Evolutionary conservation across 2,329 filamentous ascomycete species (phyloP), one percentile per base, ranked within the genome.

Genomic region (Parascedosporium putredinis): DNA sequence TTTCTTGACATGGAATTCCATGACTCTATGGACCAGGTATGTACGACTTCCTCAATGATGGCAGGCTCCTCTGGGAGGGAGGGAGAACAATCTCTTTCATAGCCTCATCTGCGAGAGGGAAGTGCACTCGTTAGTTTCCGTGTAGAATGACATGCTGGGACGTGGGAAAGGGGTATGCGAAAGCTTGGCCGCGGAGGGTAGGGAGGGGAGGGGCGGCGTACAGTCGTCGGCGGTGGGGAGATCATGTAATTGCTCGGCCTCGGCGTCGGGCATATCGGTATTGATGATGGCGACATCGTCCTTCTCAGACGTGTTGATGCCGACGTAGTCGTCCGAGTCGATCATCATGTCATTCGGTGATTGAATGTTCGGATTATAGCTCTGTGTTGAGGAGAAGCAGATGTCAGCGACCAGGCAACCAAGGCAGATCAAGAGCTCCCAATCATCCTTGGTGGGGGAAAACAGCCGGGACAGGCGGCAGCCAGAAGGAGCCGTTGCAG

Each of bases 21-120:
- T 54, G 85, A 77, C 58, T 86, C 76, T 54, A 98, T 88, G 25
- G 86, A 81, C 93, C 93, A 98, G 59, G 88, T 95, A 66, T 86
- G 66, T 58, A 84, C 70, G 36, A 75, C 75, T 63, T 95, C 88
- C 49, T 83, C 83, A 55, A 91, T 76, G 29, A 84, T 83, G 61
- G 88, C 86, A 55, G 90, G 81, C 57, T 95, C 88, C 56, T 88
- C 82, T 53, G 71, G 58, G 45, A 89, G 71, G 84, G 81, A 9
- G 82, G 81, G 52, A 97, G 77, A 56, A 89, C 81, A 56, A 84
- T 71, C 59, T 87, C 83, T 71, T 85, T 86, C 79, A 97, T 95
- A 46, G 86, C 85, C 56, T 94, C 86, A 68, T 81, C 86, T 90
- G 51, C 24, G 27, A 31, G 12, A 51, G 31, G 46, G 23, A 4